A percentile compares a stretch with the other conserved stretches of the same genome.
phyloP scores from a whole-genome alignment of 208 protist species.

The Trichomonas tenax region DNA sequence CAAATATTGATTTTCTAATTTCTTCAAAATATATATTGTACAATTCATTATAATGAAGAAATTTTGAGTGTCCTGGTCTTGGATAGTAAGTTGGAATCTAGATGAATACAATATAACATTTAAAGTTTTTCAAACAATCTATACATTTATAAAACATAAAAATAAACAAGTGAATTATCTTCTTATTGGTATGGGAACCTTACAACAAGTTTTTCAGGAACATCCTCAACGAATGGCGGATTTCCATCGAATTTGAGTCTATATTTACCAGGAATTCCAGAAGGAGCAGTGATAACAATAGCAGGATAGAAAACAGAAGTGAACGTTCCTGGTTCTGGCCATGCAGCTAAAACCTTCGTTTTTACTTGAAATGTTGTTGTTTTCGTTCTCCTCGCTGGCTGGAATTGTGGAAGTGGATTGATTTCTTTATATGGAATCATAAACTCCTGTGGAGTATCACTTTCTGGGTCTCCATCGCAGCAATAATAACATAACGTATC shows the following conservation, averaged over 20 bases:
- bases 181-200: not conserved
- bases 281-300: not conserved
- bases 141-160: no score
- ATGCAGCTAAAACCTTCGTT: not conserved
- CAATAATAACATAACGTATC: not conserved
- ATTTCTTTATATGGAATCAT: not conserved
- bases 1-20: no score
- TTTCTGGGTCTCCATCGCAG: not conserved
- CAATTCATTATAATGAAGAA: no score
- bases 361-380: not conserved
- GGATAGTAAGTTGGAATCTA: no score
- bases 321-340: not conserved
- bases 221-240: not conserved
- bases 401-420: not conserved
- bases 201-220: slow-evolving; percentile 11
- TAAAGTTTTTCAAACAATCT: no score
- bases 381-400: not conserved
- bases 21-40: no score
- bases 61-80: no score
- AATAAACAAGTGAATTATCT: no score
- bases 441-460: not conserved
- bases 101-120: no score
- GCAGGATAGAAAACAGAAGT: not conserved
- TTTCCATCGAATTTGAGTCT: not conserved
- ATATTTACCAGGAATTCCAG: not conserved